These are phyloP conservation scores for Trypanosoma vivax DNA, from an alignment of 208 protist species.

Conservation along the genomic window DNA sequence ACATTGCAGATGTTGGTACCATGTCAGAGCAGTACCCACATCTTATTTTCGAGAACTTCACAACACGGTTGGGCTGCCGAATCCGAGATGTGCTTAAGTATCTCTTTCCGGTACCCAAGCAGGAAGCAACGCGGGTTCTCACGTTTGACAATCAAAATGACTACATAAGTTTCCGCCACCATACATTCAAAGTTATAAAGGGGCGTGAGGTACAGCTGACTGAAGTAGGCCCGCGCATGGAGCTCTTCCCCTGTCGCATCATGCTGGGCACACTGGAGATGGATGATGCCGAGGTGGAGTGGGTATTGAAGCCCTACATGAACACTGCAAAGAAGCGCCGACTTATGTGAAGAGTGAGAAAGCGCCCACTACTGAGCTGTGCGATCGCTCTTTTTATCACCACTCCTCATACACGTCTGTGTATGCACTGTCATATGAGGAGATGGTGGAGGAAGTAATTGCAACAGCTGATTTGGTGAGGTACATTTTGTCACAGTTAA, in stretches of 20 bases:
- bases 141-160: constrained; percentile 98
- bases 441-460: too few relatives aligned
- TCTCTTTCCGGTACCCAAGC: constrained; percentile 98
- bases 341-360: too few relatives aligned
- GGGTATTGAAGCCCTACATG: constrained; percentile 98
- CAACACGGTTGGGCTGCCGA: constrained; percentile 92
- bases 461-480: too few relatives aligned
- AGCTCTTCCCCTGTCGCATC: constrained; percentile 96
- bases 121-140: constrained; percentile 93
- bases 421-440: too few relatives aligned
- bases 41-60: constrained; percentile 98
- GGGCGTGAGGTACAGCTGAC: constrained; percentile 89
- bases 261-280: constrained; percentile 93
- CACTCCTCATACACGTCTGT: too few relatives aligned
- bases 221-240: constrained; percentile 98
- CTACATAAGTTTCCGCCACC: constrained; percentile 98
- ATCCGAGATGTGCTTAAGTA: constrained; percentile 93
- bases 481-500: too few relatives aligned
- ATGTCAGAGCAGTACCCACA: constrained; percentile 97
- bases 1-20: constrained; percentile 87
- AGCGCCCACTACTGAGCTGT: too few relatives aligned
- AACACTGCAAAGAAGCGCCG: constrained; percentile 95
- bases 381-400: too few relatives aligned
- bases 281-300: constrained; percentile 97
- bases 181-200: constrained; percentile 90